Base-by-base conservation (phyloP, 1,284 basidiomycete genomes). In the Takashimella tepidaria region DNA sequence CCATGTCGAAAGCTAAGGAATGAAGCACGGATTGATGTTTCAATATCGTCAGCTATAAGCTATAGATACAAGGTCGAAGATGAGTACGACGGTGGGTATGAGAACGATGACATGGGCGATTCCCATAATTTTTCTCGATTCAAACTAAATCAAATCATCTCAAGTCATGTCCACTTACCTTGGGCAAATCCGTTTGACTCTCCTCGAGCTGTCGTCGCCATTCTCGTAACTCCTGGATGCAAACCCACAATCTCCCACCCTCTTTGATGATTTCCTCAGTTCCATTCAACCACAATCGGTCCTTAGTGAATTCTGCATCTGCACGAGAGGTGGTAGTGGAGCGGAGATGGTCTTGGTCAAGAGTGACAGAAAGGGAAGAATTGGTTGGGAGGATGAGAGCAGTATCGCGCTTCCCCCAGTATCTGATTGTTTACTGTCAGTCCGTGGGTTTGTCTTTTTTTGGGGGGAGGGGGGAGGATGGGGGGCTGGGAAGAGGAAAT, bases 381-480 rank as follows among this genome's bases (percentile, higher is more conserved):
- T 99, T 99, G 63, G 93, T 98, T 25, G 95, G 95, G 51, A 99
- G 81, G 71, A 98, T 97, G 61, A 98, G 84, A 63, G 86, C 84
- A 8, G 91, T 93, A 77, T 98, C 88, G 61, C 93, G 87, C 79
- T 99, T 99, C 62, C 95, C 95, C 95, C 95, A 99, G 80, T 93
- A 95, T 73, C 91, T 92, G 53, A 66, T 37, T 53, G n/a, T 59
- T 58, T 46, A 61, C 62, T 47, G 10, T 8, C 31, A 16, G 31
- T 37, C 31, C 31, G 31, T 37, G 31, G 20, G 41, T 25, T 13
- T 26, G 16, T 43, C n/a, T n/a, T n/a, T n/a, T n/a, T n/a, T n/a
- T n/a, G n/a, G n/a, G n/a, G n/a, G n/a, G n/a, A n/a, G n/a, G n/a
- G n/a, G n/a, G n/a, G n/a, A n/a, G n/a, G n/a, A n/a, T n/a, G n/a